Base-by-base conservation (phyloP, 1,139 yeast genomes). In the Eremothecium gossypii region DNA sequence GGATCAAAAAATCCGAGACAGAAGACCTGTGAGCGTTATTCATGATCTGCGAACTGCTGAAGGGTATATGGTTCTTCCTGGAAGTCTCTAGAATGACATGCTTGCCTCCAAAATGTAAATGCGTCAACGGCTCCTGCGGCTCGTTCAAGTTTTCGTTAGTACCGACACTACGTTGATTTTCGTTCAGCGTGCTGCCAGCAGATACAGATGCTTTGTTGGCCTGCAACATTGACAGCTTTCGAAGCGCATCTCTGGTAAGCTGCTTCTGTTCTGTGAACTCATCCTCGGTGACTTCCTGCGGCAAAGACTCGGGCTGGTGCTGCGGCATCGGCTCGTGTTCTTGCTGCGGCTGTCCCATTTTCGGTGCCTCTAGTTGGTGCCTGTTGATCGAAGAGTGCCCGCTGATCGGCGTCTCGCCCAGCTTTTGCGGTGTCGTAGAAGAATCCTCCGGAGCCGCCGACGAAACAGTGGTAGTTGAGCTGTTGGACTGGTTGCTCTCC, bases 231-330 rank as follows among this genome's bases (percentile, higher is more conserved):
- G 67, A 60, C 28, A 67, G 50, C 39, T 61, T 63, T 35, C 63
- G 57, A 38, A 67, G 44, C 0, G 71, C 70, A 43, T 64, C 67
- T 10, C 65, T 61, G 0, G 71, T 66, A n/a, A 67, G 50, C 41
- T 53, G 57, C 34, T 51, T 61, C 33, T 68, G 53, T 26, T 56
- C 64, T 4, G 56, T 61, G 8, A 64, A 69, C 2, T 58, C 63
- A 8, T 54, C 61, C 13, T 55, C 62, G 11, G 46, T 49, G 13
- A 41, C 46, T 4, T 47, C 54, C 6, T 53, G 65, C 8, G 50
- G 61, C 8, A 53, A 57, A 34, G 33, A 41, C 2, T 48, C 51
- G 7, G 38, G 44, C 1, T 53, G 57, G 13, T 5, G 8, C 17
- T 12, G 10, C 27, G 11, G 47, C 53, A 14, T 49, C 55, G 30